Evolutionary conservation across 2,329 filamentous ascomycete genomes (phyloP).

Genomic region (Fusarium circinatum): DNA sequence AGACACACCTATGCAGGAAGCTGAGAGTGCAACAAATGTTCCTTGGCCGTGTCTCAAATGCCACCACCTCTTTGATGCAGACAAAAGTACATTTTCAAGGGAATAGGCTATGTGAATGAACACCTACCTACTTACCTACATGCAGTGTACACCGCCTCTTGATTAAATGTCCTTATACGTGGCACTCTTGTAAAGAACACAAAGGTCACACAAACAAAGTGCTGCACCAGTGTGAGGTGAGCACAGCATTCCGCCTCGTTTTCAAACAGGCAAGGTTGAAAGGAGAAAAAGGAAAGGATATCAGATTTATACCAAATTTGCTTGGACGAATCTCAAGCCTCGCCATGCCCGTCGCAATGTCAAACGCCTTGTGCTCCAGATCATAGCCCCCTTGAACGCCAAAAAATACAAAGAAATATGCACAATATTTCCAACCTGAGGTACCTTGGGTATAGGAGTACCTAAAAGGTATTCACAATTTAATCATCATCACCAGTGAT

Average conservation of each 20-base stretch:
- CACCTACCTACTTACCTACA: background rate
- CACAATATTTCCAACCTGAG: background rate
- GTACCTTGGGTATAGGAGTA: background rate
- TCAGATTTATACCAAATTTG: background rate
- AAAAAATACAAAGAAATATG: conserved; percentile 2
- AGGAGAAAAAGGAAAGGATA: background rate
- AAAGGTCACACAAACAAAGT: background rate
- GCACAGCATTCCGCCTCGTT: conserved; percentile 6
- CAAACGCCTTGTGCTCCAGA: conserved; percentile 15
- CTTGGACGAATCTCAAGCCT: background rate
- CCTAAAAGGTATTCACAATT: background rate
- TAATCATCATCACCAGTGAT: conserved; percentile 48
- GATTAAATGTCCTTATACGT: conserved; percentile 4
- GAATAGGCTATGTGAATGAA: background rate
- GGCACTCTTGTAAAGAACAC: background rate
- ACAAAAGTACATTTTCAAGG: background rate
- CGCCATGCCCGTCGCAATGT: background rate
- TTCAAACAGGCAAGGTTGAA: background rate
- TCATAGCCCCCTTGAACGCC: conserved; percentile 24
- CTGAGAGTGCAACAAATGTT: background rate
- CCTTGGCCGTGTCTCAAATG: background rate
- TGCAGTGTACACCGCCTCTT: background rate
- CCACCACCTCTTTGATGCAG: background rate
- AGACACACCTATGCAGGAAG: background rate
- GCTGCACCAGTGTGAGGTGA: background rate